A percentile compares a stretch with the other conserved stretches of the same genome.
Conservation (phyloP, 129 eudicot species). For the Tanacetum coccineum region DNA sequence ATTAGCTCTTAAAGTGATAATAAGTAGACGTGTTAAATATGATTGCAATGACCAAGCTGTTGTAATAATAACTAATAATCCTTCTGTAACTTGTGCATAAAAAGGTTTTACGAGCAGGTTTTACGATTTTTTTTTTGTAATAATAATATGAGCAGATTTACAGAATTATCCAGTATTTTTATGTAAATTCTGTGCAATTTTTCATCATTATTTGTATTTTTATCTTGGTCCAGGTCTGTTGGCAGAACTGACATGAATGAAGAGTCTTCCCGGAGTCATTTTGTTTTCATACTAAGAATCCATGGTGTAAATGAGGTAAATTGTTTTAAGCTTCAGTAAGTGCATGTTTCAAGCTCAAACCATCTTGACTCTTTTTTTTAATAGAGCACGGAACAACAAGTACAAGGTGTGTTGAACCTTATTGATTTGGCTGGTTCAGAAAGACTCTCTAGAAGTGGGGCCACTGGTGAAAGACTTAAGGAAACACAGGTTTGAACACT, state of each 20-base stretch:
- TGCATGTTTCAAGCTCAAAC: not conserved
- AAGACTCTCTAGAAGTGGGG: conserved; percentile 58
- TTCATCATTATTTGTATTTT: not conserved
- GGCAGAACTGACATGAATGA: conserved; percentile 64
- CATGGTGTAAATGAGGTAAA: conserved; percentile 68
- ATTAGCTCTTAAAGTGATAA: not conserved
- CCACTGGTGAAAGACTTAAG: conserved; percentile 63
- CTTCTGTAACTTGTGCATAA: too few relatives aligned
- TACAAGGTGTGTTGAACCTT: conserved; percentile 55
- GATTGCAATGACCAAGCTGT: too few relatives aligned
- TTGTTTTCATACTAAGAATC: conserved; percentile 61
- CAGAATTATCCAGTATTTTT: too few relatives aligned
- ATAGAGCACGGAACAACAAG: conserved; percentile 62
- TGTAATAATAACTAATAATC: too few relatives aligned
- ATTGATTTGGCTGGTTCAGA: conserved; percentile 75
- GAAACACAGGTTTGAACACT: conserved; percentile 49
- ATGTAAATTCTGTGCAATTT: too few relatives aligned
- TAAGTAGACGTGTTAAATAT: not conserved
- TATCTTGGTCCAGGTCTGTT: conserved; percentile 47
- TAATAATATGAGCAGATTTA: too few relatives aligned
- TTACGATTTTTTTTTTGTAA: too few relatives aligned
- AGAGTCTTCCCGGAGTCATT: conserved; percentile 62
- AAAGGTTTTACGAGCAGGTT: too few relatives aligned
- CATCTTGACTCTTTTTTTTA: conserved; percentile 9
- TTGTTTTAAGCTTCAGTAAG: not conserved